Percentiles rank a stretch among this genome's conserved stretches.
Evolutionary conservation across 176 grass and related monocot genomes (phyloP).

Genomic region (Carex parvula): DNA sequence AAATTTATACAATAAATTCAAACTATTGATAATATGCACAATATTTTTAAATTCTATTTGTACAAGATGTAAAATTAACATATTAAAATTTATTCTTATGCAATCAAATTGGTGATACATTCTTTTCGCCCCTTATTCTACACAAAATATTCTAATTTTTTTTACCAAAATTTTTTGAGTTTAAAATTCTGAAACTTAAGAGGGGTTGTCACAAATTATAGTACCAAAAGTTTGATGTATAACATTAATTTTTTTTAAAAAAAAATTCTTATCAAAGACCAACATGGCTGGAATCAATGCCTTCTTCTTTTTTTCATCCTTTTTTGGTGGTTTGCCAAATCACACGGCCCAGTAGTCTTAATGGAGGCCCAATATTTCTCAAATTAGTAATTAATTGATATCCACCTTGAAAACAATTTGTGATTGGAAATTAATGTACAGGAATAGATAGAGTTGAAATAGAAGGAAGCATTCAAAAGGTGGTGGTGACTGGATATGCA

Average conservation of each 20-base stretch:
- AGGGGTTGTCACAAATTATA: neutral
- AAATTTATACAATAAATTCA: neutral
- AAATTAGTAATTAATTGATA: neutral
- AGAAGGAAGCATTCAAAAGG: slow-evolving; percentile 90
- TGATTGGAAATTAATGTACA: slow-evolving; percentile 30
- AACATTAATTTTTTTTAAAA: neutral
- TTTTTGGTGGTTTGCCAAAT: neutral
- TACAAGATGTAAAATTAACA: neutral
- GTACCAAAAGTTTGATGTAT: neutral
- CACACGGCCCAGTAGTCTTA: neutral
- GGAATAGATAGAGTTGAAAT: slow-evolving; percentile 94
- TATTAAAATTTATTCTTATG: neutral
- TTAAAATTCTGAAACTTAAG: neutral
- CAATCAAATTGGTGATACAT: too few species aligned
- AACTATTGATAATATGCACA: neutral
- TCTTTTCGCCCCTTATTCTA: neutral
- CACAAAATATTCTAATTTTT: slow-evolving; percentile 9
- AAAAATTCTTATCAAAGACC: too few species aligned
- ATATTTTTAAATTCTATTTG: neutral
- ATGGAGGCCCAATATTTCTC: neutral
- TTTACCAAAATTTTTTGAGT: neutral
- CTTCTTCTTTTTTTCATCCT: neutral
- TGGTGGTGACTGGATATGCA: slow-evolving; percentile 78
- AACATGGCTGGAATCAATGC: too few species aligned
- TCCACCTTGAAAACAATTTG: neutral